Conservation (phyloP, 495 filamentous ascomycete species). For the Lophium mytilinum region DNA sequence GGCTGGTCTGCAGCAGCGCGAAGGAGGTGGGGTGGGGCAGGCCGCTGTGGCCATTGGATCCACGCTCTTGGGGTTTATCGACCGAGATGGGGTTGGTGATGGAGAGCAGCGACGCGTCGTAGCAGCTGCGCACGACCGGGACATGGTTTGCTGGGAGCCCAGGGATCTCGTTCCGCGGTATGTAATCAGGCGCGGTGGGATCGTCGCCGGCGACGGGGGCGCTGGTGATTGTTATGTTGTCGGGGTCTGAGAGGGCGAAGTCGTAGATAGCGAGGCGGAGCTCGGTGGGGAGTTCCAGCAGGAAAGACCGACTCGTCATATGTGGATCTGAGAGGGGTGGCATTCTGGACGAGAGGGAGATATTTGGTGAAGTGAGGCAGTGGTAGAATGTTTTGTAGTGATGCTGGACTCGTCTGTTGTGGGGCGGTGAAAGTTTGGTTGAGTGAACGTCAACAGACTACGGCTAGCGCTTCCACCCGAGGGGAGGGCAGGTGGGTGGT, state of each 20-base stretch:
- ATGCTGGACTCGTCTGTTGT: too few relatives aligned
- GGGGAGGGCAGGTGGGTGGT: too few relatives aligned
- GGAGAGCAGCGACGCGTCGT: conserved; percentile 11
- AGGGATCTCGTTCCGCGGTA: background rate
- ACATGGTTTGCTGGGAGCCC: background rate
- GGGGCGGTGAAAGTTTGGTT: too few relatives aligned
- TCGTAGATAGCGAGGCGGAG: conserved; percentile 24
- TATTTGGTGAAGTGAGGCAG: too few relatives aligned
- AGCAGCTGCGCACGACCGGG: conserved; percentile 7
- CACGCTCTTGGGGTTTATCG: background rate
- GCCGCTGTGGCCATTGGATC: background rate
- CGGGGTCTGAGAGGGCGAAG: conserved; percentile 16
- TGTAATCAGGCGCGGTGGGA: background rate
- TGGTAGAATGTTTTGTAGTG: too few relatives aligned
- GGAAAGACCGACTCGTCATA: background rate
- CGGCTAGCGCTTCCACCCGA: too few relatives aligned
- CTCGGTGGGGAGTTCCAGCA: conserved; percentile 16
- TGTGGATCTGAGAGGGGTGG: too few relatives aligned
- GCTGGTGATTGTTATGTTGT: conserved; percentile 13
- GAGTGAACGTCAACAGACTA: too few relatives aligned
- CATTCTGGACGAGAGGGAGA: too few relatives aligned
- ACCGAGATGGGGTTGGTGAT: background rate
- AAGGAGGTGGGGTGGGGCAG: conserved; percentile 5
- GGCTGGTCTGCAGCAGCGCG: conserved; percentile 11
- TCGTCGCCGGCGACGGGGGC: conserved; percentile 9